A percentile compares a stretch with the other conserved stretches of the same genome.
Evolutionary conservation across 2,329 filamentous ascomycete species (phyloP).

Genomic region (Raffaelea ambrosiae): DNA sequence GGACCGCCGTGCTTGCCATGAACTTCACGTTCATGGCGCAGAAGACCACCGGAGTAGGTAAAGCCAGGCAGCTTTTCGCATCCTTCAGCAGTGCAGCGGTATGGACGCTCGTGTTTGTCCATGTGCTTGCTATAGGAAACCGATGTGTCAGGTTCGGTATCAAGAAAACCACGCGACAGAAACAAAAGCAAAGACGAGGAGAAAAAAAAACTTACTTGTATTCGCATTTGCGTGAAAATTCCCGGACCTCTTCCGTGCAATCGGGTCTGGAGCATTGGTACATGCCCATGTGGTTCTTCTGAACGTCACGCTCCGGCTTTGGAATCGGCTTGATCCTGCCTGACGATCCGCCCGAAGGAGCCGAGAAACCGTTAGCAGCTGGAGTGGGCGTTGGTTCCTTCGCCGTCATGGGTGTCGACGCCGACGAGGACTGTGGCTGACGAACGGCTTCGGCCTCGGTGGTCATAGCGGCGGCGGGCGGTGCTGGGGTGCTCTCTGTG

Average conservation of each 20-base stretch:
- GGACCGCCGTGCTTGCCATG: conserved; percentile 85
- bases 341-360: conserved; percentile 9
- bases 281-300: conserved; percentile 62
- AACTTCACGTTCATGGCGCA: conserved; percentile 88
- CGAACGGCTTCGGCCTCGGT: not conserved
- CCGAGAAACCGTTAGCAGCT: conserved; percentile 1
- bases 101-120: conserved; percentile 94
- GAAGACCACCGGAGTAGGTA: conserved; percentile 84
- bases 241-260: conserved; percentile 55
- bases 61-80: conserved; percentile 92
- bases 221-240: conserved; percentile 79
- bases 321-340: conserved; percentile 46
- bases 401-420: not conserved
- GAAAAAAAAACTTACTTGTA: conserved; percentile 66
- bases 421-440: not conserved
- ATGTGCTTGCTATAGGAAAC: conserved; percentile 90
- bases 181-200: not conserved
- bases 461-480: conserved; percentile 3
- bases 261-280: conserved; percentile 65
- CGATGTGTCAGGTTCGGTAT: not conserved
- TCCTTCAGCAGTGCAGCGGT: conserved; percentile 71
- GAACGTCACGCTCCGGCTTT: conserved; percentile 49
- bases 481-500: too few species aligned
- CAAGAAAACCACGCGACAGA: not conserved
- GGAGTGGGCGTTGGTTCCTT: not conserved